These are phyloP conservation scores for Phlebiopsis gigantea DNA, from an alignment of 768 basidiomycete genomes.

Conservation along the genomic window DNA sequence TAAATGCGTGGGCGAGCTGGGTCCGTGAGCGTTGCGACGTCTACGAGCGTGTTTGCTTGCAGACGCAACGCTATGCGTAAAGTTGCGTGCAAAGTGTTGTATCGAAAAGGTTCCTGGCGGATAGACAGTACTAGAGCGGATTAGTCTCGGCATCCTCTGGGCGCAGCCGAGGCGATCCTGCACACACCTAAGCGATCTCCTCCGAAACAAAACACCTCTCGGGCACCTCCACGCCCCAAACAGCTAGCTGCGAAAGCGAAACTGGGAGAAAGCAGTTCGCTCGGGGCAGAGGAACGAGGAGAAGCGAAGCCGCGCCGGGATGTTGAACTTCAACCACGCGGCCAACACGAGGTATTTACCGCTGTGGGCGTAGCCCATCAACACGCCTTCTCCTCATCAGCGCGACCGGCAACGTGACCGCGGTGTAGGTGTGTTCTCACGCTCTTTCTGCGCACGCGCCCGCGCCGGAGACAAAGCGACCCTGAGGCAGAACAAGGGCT, in stretches of 20 bases:
- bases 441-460: not conserved
- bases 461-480: not conserved
- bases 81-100: not conserved
- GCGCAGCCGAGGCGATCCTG: not conserved
- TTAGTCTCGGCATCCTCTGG: not conserved
- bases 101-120: not conserved
- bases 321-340: not conserved
- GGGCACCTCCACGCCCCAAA: constrained; percentile 11
- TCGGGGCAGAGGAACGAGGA: not conserved
- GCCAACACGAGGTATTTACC: constrained; percentile 9
- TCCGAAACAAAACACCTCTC: constrained; percentile 5
- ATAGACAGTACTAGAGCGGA: not conserved
- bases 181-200: constrained; percentile 2
- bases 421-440: not conserved
- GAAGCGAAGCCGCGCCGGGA: not conserved
- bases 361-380: constrained; percentile 5
- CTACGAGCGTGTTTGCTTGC: constrained; percentile 2
- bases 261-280: not conserved
- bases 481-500: too few species aligned
- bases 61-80: not conserved
- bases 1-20: not conserved
- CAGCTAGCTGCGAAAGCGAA: constrained; percentile 1
- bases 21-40: not conserved
- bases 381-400: not conserved
- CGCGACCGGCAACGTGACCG: constrained; percentile 10